Percentiles rank a stretch among this genome's conserved stretches.
Evolutionary conservation across 805 yeast genomes (phyloP).

Genomic region (Debaryomyces maramus): DNA sequence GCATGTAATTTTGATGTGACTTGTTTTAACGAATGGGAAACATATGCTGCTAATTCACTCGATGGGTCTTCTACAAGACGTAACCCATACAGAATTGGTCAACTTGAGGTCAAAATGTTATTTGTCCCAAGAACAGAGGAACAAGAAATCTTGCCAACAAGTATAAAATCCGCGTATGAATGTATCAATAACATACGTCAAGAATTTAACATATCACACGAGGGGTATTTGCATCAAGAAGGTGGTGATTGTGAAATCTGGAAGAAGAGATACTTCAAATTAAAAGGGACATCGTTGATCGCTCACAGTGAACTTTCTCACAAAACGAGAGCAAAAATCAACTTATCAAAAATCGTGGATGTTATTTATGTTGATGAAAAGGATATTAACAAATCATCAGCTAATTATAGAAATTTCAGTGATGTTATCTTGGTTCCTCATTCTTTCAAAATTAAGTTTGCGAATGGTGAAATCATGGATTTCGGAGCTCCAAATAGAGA

Average conservation of each 20-base stretch:
- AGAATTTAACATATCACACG: slow-evolving; percentile 32
- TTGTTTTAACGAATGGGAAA: slow-evolving; percentile 82
- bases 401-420: slow-evolving; percentile 59
- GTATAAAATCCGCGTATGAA: slow-evolving; percentile 51
- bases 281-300: slow-evolving; percentile 68
- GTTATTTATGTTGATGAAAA: slow-evolving; percentile 45
- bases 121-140: slow-evolving; percentile 63
- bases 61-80: slow-evolving; percentile 29
- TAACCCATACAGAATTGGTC: slow-evolving; percentile 63
- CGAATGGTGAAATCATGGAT: slow-evolving; percentile 78
- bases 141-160: slow-evolving; percentile 66
- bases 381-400: slow-evolving; percentile 25
- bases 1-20: slow-evolving; percentile 54
- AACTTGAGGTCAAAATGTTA: slow-evolving; percentile 64
- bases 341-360: slow-evolving; percentile 64
- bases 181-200: slow-evolving; percentile 30
- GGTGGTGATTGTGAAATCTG: slow-evolving; percentile 86
- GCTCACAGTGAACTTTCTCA: slow-evolving; percentile 73
- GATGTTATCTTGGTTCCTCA: slow-evolving; percentile 69
- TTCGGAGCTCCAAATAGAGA: slow-evolving; percentile 77
- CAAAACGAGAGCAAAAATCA: slow-evolving; percentile 74
- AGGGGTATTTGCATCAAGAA: slow-evolving; percentile 81
- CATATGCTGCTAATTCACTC: slow-evolving; percentile 23
- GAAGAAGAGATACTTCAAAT: slow-evolving; percentile 71
- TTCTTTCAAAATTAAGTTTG: slow-evolving; percentile 72